A percentile compares a stretch with the other conserved stretches of the same genome.
Conservation (phyloP, 1,139 yeast genomes). For the Suhomyces anneliseae region DNA sequence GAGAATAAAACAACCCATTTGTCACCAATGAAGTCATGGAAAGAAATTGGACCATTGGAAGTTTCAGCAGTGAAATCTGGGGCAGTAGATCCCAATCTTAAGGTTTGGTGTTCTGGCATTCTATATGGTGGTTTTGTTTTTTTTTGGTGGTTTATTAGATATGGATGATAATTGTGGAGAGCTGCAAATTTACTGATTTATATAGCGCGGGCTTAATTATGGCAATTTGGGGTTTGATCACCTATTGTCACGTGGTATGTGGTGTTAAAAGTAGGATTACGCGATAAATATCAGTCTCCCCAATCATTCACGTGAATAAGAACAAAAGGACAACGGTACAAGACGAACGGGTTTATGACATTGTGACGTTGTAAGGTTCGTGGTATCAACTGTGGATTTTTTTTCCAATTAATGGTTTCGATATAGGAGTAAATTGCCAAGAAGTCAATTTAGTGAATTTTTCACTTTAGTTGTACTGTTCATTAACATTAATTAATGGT, state of each 20-base stretch:
- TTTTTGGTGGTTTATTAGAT: not conserved
- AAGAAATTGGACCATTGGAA: conserved; percentile 72
- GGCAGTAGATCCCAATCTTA: conserved; percentile 57
- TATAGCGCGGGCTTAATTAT: conserved; percentile 4
- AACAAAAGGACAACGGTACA: not conserved
- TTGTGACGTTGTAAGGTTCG: too few relatives aligned
- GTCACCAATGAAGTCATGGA: conserved; percentile 80
- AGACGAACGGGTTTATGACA: not conserved
- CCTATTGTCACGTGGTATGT: conserved; percentile 13
- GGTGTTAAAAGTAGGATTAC: not conserved
- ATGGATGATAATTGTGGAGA: conserved; percentile 1
- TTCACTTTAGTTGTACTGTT: too few relatives aligned
- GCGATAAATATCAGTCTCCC: not conserved
- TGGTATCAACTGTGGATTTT: too few relatives aligned
- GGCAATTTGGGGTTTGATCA: conserved; percentile 3
- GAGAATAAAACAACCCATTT: conserved; percentile 85
- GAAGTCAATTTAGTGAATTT: too few relatives aligned
- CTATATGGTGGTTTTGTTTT: not conserved
- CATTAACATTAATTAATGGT: too few relatives aligned
- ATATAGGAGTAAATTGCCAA: too few relatives aligned
- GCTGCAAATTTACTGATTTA: conserved; percentile 4
- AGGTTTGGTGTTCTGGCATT: conserved; percentile 12
- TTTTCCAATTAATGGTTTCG: too few relatives aligned
- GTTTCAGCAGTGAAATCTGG: conserved; percentile 83
- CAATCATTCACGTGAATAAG: not conserved